These are phyloP conservation scores for Colletotrichum viniferum DNA, from an alignment of 2,329 filamentous ascomycete genomes.

Conservation along the genomic window DNA sequence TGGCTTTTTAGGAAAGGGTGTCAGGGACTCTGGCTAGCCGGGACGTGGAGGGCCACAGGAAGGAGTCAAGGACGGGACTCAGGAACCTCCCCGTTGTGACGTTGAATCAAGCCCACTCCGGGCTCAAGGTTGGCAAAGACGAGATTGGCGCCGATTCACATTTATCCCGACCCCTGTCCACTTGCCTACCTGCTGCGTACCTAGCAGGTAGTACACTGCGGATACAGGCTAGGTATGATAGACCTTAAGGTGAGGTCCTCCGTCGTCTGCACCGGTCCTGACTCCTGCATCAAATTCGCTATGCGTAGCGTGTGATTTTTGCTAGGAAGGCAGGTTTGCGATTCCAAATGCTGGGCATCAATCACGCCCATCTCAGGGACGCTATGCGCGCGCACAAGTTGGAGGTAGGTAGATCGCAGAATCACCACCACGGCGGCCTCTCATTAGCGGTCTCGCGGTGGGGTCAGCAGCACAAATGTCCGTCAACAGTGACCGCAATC, in stretches of 20 bases:
- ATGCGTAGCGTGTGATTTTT: neutral
- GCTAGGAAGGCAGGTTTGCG: neutral
- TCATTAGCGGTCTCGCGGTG: neutral
- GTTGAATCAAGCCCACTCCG: constrained; percentile 21
- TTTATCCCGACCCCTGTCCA: constrained; percentile 12
- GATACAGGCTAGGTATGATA: neutral
- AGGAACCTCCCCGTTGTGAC: constrained; percentile 11
- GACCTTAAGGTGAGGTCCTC: neutral
- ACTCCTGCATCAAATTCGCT: neutral
- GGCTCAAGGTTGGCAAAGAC: constrained; percentile 6
- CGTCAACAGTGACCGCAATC: constrained; percentile 5
- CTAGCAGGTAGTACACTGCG: neutral
- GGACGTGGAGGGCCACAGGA: neutral
- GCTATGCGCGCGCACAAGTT: neutral
- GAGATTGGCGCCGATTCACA: constrained; percentile 21
- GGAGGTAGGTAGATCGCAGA: neutral
- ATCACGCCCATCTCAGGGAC: neutral
- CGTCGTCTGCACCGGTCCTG: neutral
- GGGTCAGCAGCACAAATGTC: constrained; percentile 11
- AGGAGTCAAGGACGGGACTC: neutral
- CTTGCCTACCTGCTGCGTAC: neutral
- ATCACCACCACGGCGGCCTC: neutral
- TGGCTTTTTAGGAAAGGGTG: neutral
- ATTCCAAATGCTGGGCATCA: neutral
- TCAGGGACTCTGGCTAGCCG: neutral